Base-by-base conservation (phyloP, 2,329 filamentous ascomycete genomes). In the Cryphonectria nitschkei region DNA sequence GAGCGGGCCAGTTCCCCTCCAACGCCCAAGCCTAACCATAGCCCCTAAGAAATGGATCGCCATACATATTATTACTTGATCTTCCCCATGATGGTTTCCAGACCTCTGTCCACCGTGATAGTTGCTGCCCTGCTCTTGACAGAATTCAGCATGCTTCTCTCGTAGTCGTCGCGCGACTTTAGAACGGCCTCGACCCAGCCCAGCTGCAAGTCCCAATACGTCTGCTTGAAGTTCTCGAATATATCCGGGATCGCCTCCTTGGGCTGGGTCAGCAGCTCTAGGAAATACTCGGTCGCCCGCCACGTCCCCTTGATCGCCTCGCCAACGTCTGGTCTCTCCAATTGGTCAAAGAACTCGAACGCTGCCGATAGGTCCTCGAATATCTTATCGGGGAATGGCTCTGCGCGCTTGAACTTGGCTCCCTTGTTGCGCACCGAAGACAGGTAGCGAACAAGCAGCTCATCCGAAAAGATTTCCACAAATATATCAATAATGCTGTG, bases 131-230 rank as follows among this genome's bases (percentile, higher is more conserved):
- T 89, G 2, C 90, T 90, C 85, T 98, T 98, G 65, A 98, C 92
- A 26, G 89, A 88, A 78, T 94, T 96, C 74, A 98, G 81, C 93
- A 98, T 94, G 72, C 89, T 88, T 75, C 95, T 87, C 81, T 98
- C 96, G 82, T 97, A 98, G 83, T 99, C 96, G 80, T 99, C 96
- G 75, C 97, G 86, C 1, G 90, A 87, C 75, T 95, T 88, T 74
- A 99, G 79, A 64, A 97, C 95, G 8, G 93, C 92, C 84, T 99
- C 97, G 9, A 99, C 94, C 96, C 96, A 99, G 62, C 90, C 92
- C 71, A 98, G 90, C 80, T 97, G 94, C 79, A 98, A 84, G 81
- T 99, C 96, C 93, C 95, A 97, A 81, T 97, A 98, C 62, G 89
- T 87, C 54, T 82, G 84, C 85, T 98, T 98, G 83, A 99, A 95